Conservation (phyloP, 805 yeast species). For the Candida krabiensis region DNA sequence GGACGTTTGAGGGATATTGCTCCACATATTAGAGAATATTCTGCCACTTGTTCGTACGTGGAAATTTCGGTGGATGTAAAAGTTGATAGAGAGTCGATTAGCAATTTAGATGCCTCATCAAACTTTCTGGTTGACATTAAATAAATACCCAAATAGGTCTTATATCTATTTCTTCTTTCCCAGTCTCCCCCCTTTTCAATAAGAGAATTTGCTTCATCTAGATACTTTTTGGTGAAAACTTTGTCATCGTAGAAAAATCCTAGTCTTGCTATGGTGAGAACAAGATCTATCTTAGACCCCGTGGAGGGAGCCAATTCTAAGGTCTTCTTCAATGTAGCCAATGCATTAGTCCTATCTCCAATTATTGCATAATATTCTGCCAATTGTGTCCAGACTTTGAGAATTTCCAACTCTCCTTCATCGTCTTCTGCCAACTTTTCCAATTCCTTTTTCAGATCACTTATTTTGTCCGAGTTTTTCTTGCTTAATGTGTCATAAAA, state of each 20-base stretch:
- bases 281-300: constrained; percentile 86
- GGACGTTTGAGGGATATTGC: constrained; percentile 78
- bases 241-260: constrained; percentile 90
- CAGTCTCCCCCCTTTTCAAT: constrained; percentile 98
- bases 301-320: constrained; percentile 78
- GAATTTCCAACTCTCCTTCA: constrained; percentile 84
- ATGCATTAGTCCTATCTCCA: constrained; percentile 77
- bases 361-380: constrained; percentile 87
- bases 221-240: constrained; percentile 61
- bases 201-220: constrained; percentile 69
- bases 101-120: constrained; percentile 75
- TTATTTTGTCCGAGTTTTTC: constrained; percentile 57
- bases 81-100: constrained; percentile 91
- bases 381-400: constrained; percentile 71
- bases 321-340: constrained; percentile 66
- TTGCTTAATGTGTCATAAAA: constrained; percentile 51
- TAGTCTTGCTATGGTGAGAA: constrained; percentile 76
- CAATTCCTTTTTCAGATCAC: constrained; percentile 52
- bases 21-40: constrained; percentile 86
- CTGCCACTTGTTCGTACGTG: constrained; percentile 86
- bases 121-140: constrained; percentile 83
- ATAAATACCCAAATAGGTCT: constrained; percentile 87
- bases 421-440: constrained; percentile 60
- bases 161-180: constrained; percentile 95
- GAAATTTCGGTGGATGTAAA: constrained; percentile 91